Percentiles rank a stretch among this genome's conserved stretches.
Evolutionary conservation across 2,329 filamentous ascomycete species (phyloP).

Genomic region (Arthroderma uncinatum): DNA sequence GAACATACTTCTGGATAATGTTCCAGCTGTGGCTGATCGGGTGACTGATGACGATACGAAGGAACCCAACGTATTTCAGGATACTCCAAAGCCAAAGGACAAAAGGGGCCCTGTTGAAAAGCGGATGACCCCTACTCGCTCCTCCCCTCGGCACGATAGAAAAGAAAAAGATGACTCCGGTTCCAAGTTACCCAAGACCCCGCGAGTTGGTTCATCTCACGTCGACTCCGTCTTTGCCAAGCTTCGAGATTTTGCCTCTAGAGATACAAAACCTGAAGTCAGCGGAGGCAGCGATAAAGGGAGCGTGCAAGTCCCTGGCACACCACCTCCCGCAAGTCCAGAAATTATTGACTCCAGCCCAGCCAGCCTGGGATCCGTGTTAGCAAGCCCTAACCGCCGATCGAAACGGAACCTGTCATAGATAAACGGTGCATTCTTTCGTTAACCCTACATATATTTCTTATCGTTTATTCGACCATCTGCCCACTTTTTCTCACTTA

Average conservation of each 20-base stretch:
- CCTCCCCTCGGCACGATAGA: background rate
- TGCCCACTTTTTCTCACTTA: background rate
- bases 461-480: background rate
- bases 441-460: background rate
- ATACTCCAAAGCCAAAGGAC: background rate
- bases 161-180: background rate
- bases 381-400: background rate
- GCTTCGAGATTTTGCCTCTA: background rate
- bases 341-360: background rate
- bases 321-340: background rate
- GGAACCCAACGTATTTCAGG: background rate
- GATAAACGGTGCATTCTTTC: background rate
- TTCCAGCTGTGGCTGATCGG: background rate
- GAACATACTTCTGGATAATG: conserved; percentile 12
- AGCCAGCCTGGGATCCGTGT: background rate
- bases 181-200: background rate
- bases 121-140: background rate
- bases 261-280: background rate
- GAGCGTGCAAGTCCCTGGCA: background rate
- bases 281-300: background rate
- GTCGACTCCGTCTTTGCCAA: background rate
- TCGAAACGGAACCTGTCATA: background rate
- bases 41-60: background rate
- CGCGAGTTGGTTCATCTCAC: background rate
- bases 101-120: background rate